A percentile compares a stretch with the other conserved stretches of the same genome.
Conservation (phyloP, 2,329 filamentous ascomycete species). For the Nannizzia gypsea region DNA sequence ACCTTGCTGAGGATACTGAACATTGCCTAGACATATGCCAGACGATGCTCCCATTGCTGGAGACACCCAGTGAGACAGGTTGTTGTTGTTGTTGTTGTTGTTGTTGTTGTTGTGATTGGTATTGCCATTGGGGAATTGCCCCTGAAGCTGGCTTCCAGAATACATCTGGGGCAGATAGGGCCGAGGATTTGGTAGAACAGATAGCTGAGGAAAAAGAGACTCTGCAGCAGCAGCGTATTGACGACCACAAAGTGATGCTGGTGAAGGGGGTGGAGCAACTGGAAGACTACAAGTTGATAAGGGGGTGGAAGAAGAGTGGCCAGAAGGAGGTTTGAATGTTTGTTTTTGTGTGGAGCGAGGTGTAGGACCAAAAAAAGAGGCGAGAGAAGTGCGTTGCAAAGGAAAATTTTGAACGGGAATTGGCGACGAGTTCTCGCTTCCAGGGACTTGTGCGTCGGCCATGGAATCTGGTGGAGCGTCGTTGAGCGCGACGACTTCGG, state of each 20-base stretch:
- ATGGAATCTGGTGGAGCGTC: background rate
- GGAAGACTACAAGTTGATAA: background rate
- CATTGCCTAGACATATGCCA: background rate
- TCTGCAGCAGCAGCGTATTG: background rate
- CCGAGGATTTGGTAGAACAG: background rate
- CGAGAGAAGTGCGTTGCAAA: background rate
- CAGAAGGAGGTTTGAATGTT: background rate
- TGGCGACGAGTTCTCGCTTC: background rate
- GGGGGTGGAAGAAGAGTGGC: background rate
- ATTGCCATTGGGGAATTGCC: background rate
- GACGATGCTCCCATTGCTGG: background rate
- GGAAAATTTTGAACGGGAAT: background rate
- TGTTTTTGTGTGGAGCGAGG: background rate
- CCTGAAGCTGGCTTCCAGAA: background rate
- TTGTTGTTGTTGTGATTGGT: background rate
- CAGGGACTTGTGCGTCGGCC: background rate
- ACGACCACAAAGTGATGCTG: background rate
- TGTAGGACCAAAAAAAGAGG: background rate
- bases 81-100: background rate
- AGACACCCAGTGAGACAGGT: background rate
- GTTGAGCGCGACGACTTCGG: background rate
- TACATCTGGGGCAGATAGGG: background rate
- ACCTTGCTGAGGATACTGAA: constrained; percentile 3
- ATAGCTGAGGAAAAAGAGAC: background rate
- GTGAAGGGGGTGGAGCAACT: constrained; percentile 1